phyloP scores from a whole-genome alignment of 202 grass and related monocot species.

The Panicum hallii region DNA sequence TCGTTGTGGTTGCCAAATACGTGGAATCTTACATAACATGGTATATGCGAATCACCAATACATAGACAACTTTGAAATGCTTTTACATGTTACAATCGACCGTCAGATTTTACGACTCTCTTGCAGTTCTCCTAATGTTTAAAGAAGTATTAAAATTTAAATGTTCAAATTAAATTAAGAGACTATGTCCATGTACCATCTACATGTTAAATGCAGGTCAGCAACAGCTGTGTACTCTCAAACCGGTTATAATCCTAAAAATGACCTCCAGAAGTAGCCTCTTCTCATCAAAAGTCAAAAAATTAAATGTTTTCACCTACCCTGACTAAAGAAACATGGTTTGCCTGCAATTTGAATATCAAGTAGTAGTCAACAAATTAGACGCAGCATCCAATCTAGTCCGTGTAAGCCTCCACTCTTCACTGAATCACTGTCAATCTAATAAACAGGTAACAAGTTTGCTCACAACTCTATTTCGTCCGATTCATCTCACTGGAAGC shows the following conservation, averaged over 20 bases:
- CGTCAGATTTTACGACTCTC: not conserved
- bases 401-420: not conserved
- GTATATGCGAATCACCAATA: not conserved
- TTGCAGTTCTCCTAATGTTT: no score
- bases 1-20: not conserved
- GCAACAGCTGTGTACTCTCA: not conserved
- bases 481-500: not conserved
- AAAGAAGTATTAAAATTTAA: no score
- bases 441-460: constrained; percentile 3
- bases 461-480: not conserved
- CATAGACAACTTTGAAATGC: not conserved
- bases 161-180: not conserved
- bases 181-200: not conserved
- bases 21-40: not conserved
- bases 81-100: not conserved
- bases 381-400: not conserved
- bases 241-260: not conserved
- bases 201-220: not conserved
- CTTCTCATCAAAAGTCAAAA: constrained; percentile 11
- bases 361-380: not conserved
- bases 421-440: constrained; percentile 6
- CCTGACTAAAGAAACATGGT: not conserved
- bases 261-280: not conserved
- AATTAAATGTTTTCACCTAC: not conserved
- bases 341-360: not conserved